Base-by-base conservation (phyloP, 176 grass and related monocot genomes). In the Aegilops bicornis region DNA sequence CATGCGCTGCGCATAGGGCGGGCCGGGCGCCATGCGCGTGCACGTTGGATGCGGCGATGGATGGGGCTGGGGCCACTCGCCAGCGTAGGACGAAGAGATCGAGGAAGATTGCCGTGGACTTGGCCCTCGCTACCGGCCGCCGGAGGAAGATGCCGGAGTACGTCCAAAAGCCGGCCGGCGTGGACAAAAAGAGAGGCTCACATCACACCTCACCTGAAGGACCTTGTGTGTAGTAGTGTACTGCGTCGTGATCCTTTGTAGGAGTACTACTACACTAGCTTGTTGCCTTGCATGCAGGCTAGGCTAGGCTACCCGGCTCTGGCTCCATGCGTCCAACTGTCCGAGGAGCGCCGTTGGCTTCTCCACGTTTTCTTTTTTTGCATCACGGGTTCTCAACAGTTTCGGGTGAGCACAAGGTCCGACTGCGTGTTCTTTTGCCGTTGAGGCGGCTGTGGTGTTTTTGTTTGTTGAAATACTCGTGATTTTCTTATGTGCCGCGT, bases 81-180 rank as follows among this genome's bases (percentile, higher is more conserved):
- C 54, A 20, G 52, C 17, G 52, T 56, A 17, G 52, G 54, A 17
- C 6, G 9, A 40, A 71, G 20, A 17, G 5, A 8, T 22, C 3
- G 68, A 70, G 69, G 27, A 67, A 47, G 86, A 82, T 66, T 66
- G 69, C 77, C 77, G 69, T 72, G 36, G 69, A 72, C 69, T 42
- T 36, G 22, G 22, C 70, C 43, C 69, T 73, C 69, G 39, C 70
- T 73, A 25, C 37, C 70, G 70, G 70, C 71, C 71, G 24, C 70
- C 70, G 39, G 71, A 74, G 14, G 71, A 47, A 74, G 40, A 37
- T 37, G 36, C 36, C 36, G 36, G 36, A 37, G 36, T 75, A 13
- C 58, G 56, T 24, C 35, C 15, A 16, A 22, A 52, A 37, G 19
- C 19, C 77, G 60, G 19, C 19, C 77, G 60, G 3, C 61, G 68